These are phyloP conservation scores for Tranzscheliella williamsii DNA, from an alignment of 1,284 basidiomycete species.

Conservation along the genomic window DNA sequence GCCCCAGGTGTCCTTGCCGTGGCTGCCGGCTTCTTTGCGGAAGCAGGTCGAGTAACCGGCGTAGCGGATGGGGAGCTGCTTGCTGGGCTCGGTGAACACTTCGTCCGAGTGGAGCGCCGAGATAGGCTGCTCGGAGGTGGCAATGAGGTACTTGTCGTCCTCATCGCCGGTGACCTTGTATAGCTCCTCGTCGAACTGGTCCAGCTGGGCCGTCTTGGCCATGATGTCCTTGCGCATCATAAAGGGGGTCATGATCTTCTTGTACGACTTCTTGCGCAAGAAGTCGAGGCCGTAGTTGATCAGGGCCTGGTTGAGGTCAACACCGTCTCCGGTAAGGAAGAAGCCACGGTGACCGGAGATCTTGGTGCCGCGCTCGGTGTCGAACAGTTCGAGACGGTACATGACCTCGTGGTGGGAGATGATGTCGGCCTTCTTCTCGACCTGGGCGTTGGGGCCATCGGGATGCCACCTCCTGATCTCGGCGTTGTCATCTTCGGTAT, in stretches of 20 bases:
- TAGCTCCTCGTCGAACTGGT: constrained; percentile 96
- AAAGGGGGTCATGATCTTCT: constrained; percentile 95
- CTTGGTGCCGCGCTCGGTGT: constrained; percentile 87
- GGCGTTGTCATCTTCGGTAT: constrained; percentile 92
- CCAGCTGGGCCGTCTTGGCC: constrained; percentile 95
- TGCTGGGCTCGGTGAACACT: constrained; percentile 91
- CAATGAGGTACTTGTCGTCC: constrained; percentile 98
- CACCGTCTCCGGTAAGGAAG: constrained; percentile 91
- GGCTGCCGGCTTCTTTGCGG: constrained; percentile 96
- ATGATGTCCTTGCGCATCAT: constrained; percentile 98
- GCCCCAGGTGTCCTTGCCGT: constrained; percentile 98
- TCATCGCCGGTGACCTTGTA: constrained; percentile 89
- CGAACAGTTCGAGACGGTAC: constrained; percentile 88
- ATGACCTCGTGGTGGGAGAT: constrained; percentile 96
- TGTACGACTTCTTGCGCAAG: constrained; percentile 78
- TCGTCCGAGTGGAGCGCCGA: constrained; percentile 93
- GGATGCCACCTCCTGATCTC: constrained; percentile 85
- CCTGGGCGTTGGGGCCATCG: constrained; percentile 69
- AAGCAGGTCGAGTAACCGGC: constrained; percentile 87
- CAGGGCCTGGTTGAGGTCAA: constrained; percentile 95
- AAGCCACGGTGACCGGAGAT: constrained; percentile 93
- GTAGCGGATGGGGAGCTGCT: constrained; percentile 82
- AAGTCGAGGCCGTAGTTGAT: constrained; percentile 95
- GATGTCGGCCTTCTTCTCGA: constrained; percentile 70
- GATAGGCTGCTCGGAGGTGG: constrained; percentile 97